phyloP scores from a whole-genome alignment of 805 yeast genomes.

The Torulaspora maleeae region DNA sequence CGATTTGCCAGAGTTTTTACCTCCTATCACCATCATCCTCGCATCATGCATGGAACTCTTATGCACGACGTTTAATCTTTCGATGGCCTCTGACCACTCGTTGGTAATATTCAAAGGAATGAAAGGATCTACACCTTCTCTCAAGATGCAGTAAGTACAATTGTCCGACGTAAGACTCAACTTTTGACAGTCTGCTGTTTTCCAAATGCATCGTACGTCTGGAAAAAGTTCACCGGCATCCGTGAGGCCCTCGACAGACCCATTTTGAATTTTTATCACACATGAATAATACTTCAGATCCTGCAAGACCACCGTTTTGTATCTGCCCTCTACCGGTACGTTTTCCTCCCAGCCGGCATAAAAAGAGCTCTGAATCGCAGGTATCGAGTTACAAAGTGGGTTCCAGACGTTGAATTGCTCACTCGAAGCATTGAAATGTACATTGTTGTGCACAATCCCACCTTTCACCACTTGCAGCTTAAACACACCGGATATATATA shows the following conservation, averaged over 20 bases:
- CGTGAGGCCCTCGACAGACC: slow-evolving; percentile 13
- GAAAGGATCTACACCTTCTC: slow-evolving; percentile 11
- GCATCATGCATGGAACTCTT: slow-evolving; percentile 24
- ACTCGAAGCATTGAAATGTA: slow-evolving; percentile 31
- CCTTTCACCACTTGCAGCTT: slow-evolving; percentile 31
- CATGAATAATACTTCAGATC: slow-evolving; percentile 22
- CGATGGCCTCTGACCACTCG: slow-evolving; percentile 25
- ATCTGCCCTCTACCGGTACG: slow-evolving; percentile 8
- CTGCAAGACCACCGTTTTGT: slow-evolving; percentile 8
- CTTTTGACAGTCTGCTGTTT: slow-evolving; percentile 8
- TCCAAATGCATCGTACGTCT: slow-evolving; percentile 26
- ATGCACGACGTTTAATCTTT: slow-evolving; percentile 22
- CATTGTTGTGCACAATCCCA: slow-evolving; percentile 31
- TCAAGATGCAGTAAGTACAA: slow-evolving; percentile 17
- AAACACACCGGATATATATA: slow-evolving; percentile 29
- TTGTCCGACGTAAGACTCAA: slow-evolving; percentile 4
- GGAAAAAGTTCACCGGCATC: slow-evolving; percentile 17
- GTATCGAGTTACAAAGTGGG: slow-evolving; percentile 29
- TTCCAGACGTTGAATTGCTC: slow-evolving; percentile 25
- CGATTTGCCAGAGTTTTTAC: slow-evolving; percentile 78
- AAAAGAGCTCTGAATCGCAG: slow-evolving; percentile 28
- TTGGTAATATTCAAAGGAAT: slow-evolving; percentile 17
- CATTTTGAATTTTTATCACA: slow-evolving; percentile 21
- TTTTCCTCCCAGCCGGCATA: slow-evolving; percentile 35
- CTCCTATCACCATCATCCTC: slow-evolving; percentile 39